phyloP scores from a whole-genome alignment of 768 basidiomycete genomes.

The Phaeotremella skinneri region DNA sequence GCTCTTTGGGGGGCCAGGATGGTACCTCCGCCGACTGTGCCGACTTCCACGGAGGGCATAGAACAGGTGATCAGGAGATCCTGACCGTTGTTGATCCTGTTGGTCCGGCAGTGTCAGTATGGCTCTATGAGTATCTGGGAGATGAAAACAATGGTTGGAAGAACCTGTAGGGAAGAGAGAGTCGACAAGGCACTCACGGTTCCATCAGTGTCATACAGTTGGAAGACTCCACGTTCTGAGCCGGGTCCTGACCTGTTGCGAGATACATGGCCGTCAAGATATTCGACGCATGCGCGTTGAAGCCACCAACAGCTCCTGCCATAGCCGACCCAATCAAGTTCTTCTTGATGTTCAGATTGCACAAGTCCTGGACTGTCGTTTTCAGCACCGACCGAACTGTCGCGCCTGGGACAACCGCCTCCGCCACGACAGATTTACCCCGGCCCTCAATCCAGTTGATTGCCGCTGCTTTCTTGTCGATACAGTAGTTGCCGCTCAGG shows the following conservation, averaged over 20 bases:
- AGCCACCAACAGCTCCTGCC: conserved; percentile 96
- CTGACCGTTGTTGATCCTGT: conserved; percentile 79
- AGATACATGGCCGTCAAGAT: conserved; percentile 93
- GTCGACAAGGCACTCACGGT: conserved; percentile 62
- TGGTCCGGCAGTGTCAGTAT: conserved; percentile 5
- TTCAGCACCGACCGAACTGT: conserved; percentile 87
- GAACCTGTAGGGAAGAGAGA: not conserved
- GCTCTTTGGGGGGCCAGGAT: conserved; percentile 84
- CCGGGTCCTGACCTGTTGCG: conserved; percentile 97
- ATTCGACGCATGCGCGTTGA: conserved; percentile 98
- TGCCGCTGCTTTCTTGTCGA: conserved; percentile 98
- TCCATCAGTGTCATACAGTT: conserved; percentile 99
- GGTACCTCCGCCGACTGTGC: conserved; percentile 95
- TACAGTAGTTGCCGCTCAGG: conserved; percentile 96
- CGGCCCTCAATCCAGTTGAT: conserved; percentile 99
- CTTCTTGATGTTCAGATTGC: conserved; percentile 93
- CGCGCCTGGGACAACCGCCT: conserved; percentile 85
- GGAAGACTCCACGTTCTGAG: conserved; percentile 97
- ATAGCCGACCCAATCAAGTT: conserved; percentile 95
- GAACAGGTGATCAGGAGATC: conserved; percentile 89
- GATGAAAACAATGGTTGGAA: conserved; percentile 14
- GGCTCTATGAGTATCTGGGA: not conserved
- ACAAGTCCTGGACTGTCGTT: conserved; percentile 85
- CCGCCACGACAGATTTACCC: conserved; percentile 95
- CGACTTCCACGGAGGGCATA: conserved; percentile 99